These are phyloP conservation scores for Nannochloropsis granulata DNA, from an alignment of 108 stramenopile genomes.

Conservation along the genomic window DNA sequence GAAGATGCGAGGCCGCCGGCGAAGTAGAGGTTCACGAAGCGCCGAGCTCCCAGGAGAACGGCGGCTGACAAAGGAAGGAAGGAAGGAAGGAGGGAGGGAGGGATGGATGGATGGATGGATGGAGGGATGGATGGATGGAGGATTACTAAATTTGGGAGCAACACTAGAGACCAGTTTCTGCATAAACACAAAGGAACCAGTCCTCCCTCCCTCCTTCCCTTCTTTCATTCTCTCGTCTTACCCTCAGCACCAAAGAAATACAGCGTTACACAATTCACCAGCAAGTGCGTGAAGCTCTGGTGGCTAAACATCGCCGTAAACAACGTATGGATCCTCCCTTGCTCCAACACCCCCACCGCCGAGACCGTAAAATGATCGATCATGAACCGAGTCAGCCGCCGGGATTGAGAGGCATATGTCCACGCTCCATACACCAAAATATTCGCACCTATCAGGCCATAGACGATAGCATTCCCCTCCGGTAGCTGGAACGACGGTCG, in stretches of 20 bases:
- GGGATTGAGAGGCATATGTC: background rate
- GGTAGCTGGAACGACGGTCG: background rate
- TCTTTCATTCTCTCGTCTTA: background rate
- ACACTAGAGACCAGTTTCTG: background rate
- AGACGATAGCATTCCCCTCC: background rate
- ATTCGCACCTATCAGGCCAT: background rate
- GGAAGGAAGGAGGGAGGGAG: background rate
- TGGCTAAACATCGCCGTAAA: background rate
- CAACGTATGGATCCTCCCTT: background rate
- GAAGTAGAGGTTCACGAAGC: background rate
- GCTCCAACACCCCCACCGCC: background rate
- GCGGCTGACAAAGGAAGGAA: background rate
- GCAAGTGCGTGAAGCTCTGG: background rate
- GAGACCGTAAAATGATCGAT: background rate
- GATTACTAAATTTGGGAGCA: background rate
- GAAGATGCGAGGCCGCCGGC: background rate
- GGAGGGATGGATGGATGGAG: background rate
- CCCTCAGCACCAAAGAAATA: background rate
- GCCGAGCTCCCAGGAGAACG: background rate
- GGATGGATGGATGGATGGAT: background rate
- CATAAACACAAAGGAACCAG: background rate
- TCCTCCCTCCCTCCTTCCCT: background rate
- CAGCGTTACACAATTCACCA: background rate
- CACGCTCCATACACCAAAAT: background rate
- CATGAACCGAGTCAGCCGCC: background rate